Evolutionary conservation across 768 basidiomycete species (phyloP).

Genomic region (Tulasnella sp.): DNA sequence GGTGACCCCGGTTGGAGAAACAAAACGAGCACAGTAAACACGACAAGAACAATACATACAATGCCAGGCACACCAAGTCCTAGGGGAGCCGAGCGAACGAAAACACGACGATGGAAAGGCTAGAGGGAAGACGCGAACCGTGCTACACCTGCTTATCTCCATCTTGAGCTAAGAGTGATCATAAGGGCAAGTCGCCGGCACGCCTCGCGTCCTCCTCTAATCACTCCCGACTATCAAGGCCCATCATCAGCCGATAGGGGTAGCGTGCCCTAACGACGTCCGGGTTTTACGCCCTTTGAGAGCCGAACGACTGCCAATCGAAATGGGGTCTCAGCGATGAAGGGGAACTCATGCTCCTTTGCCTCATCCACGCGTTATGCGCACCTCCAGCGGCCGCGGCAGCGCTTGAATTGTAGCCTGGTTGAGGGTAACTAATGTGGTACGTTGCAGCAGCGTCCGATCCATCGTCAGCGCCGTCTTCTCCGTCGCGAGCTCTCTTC

Average conservation of each 20-base stretch:
- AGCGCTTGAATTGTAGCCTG: conserved; percentile 9
- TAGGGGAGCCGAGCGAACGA: not conserved
- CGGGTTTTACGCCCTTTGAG: not conserved
- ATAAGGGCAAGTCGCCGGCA: not conserved
- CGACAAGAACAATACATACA: not conserved
- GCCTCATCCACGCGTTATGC: conserved; percentile 29
- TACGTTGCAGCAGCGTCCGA: not conserved
- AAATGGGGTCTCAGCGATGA: conserved; percentile 22
- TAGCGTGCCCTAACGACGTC: not conserved
- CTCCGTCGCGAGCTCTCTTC: conserved; percentile 22
- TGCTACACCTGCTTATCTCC: not conserved
- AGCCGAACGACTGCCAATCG: conserved; percentile 28
- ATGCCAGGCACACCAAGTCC: not conserved
- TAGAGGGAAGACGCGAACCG: not conserved
- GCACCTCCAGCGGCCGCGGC: conserved; percentile 16
- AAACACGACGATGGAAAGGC: not conserved
- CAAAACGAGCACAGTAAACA: not conserved
- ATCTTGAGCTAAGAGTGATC: not conserved
- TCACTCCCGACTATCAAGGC: not conserved
- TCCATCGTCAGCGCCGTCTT: not conserved
- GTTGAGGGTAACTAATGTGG: conserved; percentile 26
- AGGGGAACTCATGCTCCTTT: conserved; percentile 32
- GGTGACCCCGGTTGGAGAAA: not conserved
- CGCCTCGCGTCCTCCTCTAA: not conserved
- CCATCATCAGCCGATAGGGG: not conserved